Evolutionary conservation across 257 asterid genomes (phyloP).

Genomic region (Echium plantagineum): DNA sequence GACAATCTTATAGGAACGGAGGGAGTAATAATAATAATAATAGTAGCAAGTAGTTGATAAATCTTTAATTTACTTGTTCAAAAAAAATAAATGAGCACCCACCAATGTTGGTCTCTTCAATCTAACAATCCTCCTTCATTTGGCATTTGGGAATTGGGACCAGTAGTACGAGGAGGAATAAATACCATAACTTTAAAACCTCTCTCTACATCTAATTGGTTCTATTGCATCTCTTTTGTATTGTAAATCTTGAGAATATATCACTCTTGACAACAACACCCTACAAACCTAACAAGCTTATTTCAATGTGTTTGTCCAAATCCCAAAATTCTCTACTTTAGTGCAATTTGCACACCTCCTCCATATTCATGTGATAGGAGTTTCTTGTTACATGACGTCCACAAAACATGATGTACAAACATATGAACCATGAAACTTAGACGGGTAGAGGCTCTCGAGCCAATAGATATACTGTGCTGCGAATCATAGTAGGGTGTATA

Average conservation of each 20-base stretch:
- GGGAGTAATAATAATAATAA: no score
- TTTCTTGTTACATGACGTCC: no score
- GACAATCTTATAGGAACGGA: no score
- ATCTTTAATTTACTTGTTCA: background rate
- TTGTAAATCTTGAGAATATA: background rate
- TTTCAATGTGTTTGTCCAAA: slow-evolving; percentile 5
- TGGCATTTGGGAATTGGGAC: background rate
- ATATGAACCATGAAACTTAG: no score
- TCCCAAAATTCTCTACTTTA: background rate
- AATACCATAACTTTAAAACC: background rate
- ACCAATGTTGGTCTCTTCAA: background rate
- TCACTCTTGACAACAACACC: slow-evolving; percentile 3
- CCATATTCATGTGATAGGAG: no score
- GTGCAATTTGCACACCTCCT: background rate
- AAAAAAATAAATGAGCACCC: background rate
- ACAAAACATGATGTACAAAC: no score
- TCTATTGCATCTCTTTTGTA: slow-evolving; percentile 1
- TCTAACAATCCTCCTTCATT: background rate
- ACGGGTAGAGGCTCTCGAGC: no score
- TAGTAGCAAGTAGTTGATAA: background rate
- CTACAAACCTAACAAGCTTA: slow-evolving; percentile 3
- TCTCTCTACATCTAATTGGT: slow-evolving; percentile 8
- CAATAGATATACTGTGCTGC: no score
- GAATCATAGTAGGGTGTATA: no score
- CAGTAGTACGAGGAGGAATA: background rate